phyloP scores from a whole-genome alignment of 2,329 filamentous ascomycete species.

The Aschersonia sp. region DNA sequence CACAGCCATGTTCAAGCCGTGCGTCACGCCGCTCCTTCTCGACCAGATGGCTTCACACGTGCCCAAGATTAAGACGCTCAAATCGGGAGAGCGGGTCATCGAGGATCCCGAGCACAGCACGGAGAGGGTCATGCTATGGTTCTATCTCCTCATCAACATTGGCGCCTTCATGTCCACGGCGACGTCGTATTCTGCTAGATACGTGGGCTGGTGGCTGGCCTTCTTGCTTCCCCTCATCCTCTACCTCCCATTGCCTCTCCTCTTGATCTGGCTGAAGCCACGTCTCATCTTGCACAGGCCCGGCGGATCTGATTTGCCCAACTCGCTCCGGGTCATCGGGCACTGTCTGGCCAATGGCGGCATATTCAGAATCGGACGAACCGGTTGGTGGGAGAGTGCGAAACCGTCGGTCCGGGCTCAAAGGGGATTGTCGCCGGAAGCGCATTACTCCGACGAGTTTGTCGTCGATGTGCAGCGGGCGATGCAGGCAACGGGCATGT shows the following conservation, averaged over 20 bases:
- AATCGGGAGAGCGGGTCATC: conserved; percentile 48
- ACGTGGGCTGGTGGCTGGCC: conserved; percentile 34
- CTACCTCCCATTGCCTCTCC: conserved; percentile 42
- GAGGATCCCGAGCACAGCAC: conserved; percentile 53
- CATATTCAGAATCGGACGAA: conserved; percentile 37
- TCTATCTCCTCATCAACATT: conserved; percentile 40
- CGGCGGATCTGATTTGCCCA: conserved; percentile 49
- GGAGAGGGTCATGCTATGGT: conserved; percentile 53
- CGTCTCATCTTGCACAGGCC: conserved; percentile 42
- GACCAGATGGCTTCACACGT: conserved; percentile 48
- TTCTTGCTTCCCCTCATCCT: conserved; percentile 31
- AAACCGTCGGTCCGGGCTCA: conserved; percentile 36
- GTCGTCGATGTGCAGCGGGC: conserved; percentile 49
- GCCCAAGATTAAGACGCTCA: conserved; percentile 16
- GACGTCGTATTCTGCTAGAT: conserved; percentile 37
- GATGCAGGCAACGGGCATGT: conserved; percentile 24
- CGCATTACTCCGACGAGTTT: conserved; percentile 45
- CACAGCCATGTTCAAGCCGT: conserved; percentile 49
- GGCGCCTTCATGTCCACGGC: conserved; percentile 36
- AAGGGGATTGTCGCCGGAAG: conserved; percentile 32
- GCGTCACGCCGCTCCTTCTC: conserved; percentile 53
- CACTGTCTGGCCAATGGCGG: conserved; percentile 36
- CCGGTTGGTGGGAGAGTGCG: conserved; percentile 43
- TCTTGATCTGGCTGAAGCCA: conserved; percentile 42
- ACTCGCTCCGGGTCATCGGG: conserved; percentile 39